Base-by-base conservation (phyloP, 2,329 filamentous ascomycete species). In the Hypoxylon sp. region DNA sequence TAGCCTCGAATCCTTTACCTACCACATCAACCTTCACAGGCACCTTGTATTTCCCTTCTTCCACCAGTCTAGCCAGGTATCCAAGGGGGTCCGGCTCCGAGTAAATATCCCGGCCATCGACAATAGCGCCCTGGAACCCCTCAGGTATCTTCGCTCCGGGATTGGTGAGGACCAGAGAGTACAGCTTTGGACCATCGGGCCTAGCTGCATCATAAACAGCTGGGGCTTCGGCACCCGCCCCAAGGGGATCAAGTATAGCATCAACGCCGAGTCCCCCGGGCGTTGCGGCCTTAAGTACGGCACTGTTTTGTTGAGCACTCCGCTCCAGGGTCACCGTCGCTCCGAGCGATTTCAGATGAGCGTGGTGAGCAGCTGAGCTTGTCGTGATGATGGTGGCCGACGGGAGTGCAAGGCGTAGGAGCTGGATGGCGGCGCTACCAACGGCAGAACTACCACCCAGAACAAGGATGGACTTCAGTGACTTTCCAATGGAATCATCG, bases 391-490 rank as follows among this genome's bases (percentile, higher is more conserved):
- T 68, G 3, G 47, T 59, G 6, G 58, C 57, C 2, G 51, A 49
- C 3, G 67, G 65, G 7, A 69, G 59, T 3, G 69, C 67, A 4
- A 67, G 40, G 7, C 70, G 69, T 3, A 73, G 63, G 9, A 73
- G 64, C 52, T 73, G 70, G 20, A 74, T 67, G 9, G 66, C 66
- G 3, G 63, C 59, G 2, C 64, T 56, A 4, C 71, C 72, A 25
- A 69, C 55, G 2, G 57, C 62, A 4, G 71, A 71, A 46, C 68
- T 69, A 13, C 68, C 72, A 23, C 71, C 70, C 0, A 73, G 58
- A 8, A 74, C 60, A 1, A 74, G 67, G 20, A 73, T 56, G 0
- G 69, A 70, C 38, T 50, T 46, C 11, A 31, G 54, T 12, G 16
- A 20, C 12, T 55, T 34, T 5, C 21, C 9, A 9, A 9, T 9